Evolutionary conservation across 176 grass and related monocot species (phyloP).

Genomic region (Secale cereale): DNA sequence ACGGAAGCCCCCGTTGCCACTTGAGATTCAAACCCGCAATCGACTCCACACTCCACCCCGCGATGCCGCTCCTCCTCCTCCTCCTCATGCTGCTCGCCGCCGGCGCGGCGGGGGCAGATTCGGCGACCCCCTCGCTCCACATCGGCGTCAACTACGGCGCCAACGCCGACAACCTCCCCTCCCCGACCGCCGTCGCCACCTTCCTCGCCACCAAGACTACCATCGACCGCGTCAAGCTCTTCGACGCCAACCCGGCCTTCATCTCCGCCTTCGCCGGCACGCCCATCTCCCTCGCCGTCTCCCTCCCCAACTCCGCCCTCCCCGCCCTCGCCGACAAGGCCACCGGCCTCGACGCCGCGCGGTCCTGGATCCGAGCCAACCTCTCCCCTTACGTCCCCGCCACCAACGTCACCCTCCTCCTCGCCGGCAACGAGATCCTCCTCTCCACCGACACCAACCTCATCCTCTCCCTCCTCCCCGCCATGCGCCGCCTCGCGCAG

Average conservation of each 20-base stretch:
- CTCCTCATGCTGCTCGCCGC: neutral
- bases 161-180: constrained; percentile 69
- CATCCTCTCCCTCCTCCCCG: constrained; percentile 49
- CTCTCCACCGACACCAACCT: constrained; percentile 25
- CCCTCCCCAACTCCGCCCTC: constrained; percentile 57
- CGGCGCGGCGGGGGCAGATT: neutral
- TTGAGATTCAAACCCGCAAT: neutral
- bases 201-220: constrained; percentile 52
- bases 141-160: constrained; percentile 96
- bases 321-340: constrained; percentile 39
- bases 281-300: constrained; percentile 43
- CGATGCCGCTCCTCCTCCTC: neutral
- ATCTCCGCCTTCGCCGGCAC: constrained; percentile 69
- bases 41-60: neutral
- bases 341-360: constrained; percentile 29
- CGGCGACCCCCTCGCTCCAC: constrained; percentile 6
- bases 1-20: neutral
- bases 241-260: constrained; percentile 83
- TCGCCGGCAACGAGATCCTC: constrained; percentile 85
- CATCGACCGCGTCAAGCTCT: constrained; percentile 83
- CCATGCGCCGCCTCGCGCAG: constrained; percentile 52
- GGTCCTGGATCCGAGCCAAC: constrained; percentile 56
- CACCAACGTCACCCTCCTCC: constrained; percentile 59
- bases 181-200: constrained; percentile 37
- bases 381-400: constrained; percentile 53